Conservation (phyloP, 1,139 yeast species). For the Magnusiomyces tetraspermus region DNA sequence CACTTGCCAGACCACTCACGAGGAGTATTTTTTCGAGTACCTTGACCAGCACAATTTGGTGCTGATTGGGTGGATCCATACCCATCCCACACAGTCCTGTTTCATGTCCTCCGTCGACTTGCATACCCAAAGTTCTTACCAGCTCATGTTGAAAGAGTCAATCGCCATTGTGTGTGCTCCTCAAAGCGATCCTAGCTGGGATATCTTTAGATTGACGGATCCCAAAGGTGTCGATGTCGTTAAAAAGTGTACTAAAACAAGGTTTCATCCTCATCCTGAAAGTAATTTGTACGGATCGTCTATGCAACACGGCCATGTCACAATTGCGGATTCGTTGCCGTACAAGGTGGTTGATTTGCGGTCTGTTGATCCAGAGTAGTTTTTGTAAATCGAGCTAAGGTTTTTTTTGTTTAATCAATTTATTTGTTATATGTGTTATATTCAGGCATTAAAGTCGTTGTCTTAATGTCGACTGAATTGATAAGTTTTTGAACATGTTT, state of each 20-base stretch:
- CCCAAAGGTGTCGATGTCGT: constrained; percentile 50
- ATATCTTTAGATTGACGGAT: constrained; percentile 49
- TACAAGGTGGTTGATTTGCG: constrained; percentile 41
- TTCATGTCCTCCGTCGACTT: constrained; percentile 52
- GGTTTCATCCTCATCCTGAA: constrained; percentile 51
- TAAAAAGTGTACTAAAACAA: constrained; percentile 36
- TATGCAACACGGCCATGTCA: constrained; percentile 43
- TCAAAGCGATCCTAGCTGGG: constrained; percentile 39
- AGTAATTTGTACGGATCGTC: constrained; percentile 41
- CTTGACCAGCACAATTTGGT: constrained; percentile 45
- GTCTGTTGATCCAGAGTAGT: constrained; percentile 3
- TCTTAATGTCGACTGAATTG: too few species aligned
- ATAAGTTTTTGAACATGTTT: too few species aligned
- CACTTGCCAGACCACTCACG: constrained; percentile 49
- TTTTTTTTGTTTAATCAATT: too few species aligned
- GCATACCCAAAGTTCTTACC: constrained; percentile 56
- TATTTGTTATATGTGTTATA: too few species aligned
- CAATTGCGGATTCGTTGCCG: constrained; percentile 37
- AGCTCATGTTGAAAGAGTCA: constrained; percentile 58
- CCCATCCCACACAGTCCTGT: constrained; percentile 59
- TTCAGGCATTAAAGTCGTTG: too few species aligned
- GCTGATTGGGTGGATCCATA: constrained; percentile 59
- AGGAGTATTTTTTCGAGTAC: constrained; percentile 44
- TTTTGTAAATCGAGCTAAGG: too few species aligned
- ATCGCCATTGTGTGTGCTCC: constrained; percentile 57